Percentiles rank a stretch among this genome's conserved stretches.
Conservation (phyloP, 2,329 filamentous ascomycete genomes). For the Beauveria medogensis region DNA sequence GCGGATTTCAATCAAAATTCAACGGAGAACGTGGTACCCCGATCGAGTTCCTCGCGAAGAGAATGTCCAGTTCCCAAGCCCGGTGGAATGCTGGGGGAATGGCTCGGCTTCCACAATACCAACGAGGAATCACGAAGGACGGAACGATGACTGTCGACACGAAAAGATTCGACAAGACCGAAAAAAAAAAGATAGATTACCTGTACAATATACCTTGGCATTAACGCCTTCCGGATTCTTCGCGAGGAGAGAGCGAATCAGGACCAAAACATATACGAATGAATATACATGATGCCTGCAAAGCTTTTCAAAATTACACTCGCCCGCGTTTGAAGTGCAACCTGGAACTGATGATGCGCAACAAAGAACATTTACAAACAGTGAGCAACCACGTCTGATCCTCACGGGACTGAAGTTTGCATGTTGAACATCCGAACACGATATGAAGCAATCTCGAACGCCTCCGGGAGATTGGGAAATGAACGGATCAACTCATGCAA, state of each 20-base stretch:
- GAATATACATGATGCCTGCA: not conserved
- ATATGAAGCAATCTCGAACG: not conserved
- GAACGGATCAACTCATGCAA: not conserved
- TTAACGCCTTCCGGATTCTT: not conserved
- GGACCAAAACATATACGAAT: not conserved
- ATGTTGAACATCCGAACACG: not conserved
- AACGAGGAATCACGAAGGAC: slow-evolving; percentile 17
- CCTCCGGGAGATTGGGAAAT: not conserved
- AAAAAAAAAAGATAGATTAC: not conserved
- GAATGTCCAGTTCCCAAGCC: slow-evolving; percentile 95
- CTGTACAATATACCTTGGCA: slow-evolving; percentile 2
- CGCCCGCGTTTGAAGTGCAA: not conserved
- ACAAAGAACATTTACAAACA: not conserved
- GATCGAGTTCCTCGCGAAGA: slow-evolving; percentile 40
- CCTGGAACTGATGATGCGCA: no score
- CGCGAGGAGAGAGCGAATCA: not conserved
- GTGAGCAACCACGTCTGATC: not conserved
- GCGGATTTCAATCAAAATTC: slow-evolving; percentile 38
- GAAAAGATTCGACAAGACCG: not conserved
- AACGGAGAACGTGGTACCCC: slow-evolving; percentile 18
- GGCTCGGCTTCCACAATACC: slow-evolving; percentile 58
- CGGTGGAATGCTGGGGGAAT: slow-evolving; percentile 63
- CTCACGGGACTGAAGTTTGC: not conserved
- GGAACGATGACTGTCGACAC: slow-evolving; percentile 18
- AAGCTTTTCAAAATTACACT: not conserved